Evolutionary conservation across 2,329 filamentous ascomycete species (phyloP), one percentile per base, ranked within the genome.

Genomic region (Pezicula rhizophila): DNA sequence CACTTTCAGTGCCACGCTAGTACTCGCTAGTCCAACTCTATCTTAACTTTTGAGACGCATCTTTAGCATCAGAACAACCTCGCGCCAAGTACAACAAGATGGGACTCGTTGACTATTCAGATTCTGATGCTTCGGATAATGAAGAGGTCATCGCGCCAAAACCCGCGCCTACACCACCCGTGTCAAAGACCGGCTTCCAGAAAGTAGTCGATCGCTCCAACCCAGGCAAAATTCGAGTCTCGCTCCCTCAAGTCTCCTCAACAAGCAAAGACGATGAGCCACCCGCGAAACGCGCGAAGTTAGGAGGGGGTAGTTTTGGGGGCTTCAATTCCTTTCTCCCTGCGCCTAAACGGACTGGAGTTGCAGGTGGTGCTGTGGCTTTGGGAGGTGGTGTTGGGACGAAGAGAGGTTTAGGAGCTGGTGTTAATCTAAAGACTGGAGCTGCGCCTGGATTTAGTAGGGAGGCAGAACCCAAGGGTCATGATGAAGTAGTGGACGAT

Each of bases 271-370:
- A 65, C 47, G 73, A 76, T 23, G 74, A 73, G 23, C 84, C 84
- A 0, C 85, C 87, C 0, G 75, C 84, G 1, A 96, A 96, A 64
- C 83, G 85, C 51, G 75, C 79, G 15, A 82, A 82, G 44, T 79
- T 79, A 2, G 77, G 74, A 18, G 55, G 77, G 3, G 81, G 28
- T 12, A 31, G 11, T 4, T 91, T 95, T 60, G 78, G 86, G 45
- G 87, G 84, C 2, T 93, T 96, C 72, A 93, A 92, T 64, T 84
- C 89, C 2, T 82, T 96, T 57, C 76, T 97, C 17, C 92, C 92
- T 2, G 76, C 91, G 23, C 91, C 92, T 4, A 97, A 96, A 63
- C 73, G 75, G 51, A 58, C 70, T 40, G 58, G 52, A 23, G 53
- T 56, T 64, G 76, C 77, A 52, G 61, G 69, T 45, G 64, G 70